These are phyloP conservation scores for Termitomyces sp. DNA, from an alignment of 768 basidiomycete species.

Conservation along the genomic window DNA sequence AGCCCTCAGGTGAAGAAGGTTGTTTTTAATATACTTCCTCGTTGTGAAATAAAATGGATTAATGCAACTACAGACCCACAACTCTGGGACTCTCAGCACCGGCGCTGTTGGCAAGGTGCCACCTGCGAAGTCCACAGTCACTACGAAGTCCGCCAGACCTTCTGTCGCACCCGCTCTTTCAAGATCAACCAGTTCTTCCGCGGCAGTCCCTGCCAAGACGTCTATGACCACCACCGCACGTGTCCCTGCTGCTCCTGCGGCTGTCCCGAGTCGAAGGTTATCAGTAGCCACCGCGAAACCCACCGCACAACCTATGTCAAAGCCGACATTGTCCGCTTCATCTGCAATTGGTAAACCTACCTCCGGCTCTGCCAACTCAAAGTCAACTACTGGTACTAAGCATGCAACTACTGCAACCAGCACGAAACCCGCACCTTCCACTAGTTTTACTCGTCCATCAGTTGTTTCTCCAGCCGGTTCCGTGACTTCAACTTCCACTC, in stretches of 20 bases:
- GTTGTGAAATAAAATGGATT: background rate
- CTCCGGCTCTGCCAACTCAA: conserved; percentile 22
- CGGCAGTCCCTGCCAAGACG: conserved; percentile 33
- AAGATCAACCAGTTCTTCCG: conserved; percentile 34
- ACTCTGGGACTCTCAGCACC: conserved; percentile 60
- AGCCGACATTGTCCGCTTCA: conserved; percentile 35
- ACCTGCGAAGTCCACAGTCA: conserved; percentile 33
- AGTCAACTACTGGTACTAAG: background rate
- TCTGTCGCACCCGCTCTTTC: conserved; percentile 20
- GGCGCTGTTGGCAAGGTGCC: conserved; percentile 42
- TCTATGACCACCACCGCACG: conserved; percentile 25
- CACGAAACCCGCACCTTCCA: conserved; percentile 29
- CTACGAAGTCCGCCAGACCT: conserved; percentile 10
- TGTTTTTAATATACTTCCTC: conserved; percentile 2
- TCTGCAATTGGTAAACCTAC: conserved; percentile 34
- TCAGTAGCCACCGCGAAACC: conserved; percentile 39
- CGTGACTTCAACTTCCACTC: conserved; percentile 37
- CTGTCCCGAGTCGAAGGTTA: conserved; percentile 33
- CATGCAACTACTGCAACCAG: conserved; percentile 6
- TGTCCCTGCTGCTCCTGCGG: conserved; percentile 26
- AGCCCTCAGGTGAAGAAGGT: conserved; percentile 70
- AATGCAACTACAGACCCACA: conserved; percentile 43
- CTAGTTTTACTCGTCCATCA: conserved; percentile 37
- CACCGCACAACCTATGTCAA: conserved; percentile 25
- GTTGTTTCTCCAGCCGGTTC: conserved; percentile 55